These are phyloP conservation scores for Hygrocybe punicea DNA, from an alignment of 768 basidiomycete genomes.

Conservation along the genomic window DNA sequence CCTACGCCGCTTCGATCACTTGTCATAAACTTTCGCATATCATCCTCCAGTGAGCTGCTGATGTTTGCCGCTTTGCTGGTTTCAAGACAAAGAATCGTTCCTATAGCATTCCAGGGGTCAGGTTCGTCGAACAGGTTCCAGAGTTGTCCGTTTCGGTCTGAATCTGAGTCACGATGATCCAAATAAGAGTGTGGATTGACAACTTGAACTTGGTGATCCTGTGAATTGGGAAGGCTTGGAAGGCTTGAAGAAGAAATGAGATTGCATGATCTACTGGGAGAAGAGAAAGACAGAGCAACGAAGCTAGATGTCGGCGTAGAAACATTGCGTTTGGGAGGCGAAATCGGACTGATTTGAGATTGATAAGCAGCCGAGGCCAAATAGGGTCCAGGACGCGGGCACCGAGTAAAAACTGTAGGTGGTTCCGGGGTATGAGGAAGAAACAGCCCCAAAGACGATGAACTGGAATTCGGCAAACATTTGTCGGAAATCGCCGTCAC, in stretches of 20 bases:
- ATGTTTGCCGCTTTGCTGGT: not conserved
- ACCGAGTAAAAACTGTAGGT: not conserved
- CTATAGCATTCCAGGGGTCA: constrained; percentile 47
- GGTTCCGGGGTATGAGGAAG: constrained; percentile 5
- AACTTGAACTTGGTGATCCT: not conserved
- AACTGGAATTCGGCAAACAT: constrained; percentile 8
- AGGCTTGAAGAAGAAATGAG: not conserved
- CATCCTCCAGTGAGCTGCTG: not conserved
- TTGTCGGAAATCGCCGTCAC: not conserved
- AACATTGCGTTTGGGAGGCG: not conserved
- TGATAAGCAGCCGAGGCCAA: not conserved
- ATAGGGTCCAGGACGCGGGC: not conserved
- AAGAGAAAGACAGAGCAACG: not conserved
- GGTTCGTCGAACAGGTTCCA: constrained; percentile 40
- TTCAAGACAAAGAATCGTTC: constrained; percentile 38
- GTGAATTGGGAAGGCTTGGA: not conserved
- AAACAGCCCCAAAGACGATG: constrained; percentile 9
- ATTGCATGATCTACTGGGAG: not conserved
- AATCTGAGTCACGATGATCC: not conserved
- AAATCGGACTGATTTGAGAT: not conserved
- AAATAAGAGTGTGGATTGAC: constrained; percentile 4
- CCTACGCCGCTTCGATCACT: not conserved
- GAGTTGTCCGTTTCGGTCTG: constrained; percentile 10
- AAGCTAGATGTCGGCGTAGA: not conserved
- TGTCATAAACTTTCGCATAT: not conserved